Base-by-base conservation (phyloP, 352 stramenopile species). In the Thalassiosira tumida region DNA sequence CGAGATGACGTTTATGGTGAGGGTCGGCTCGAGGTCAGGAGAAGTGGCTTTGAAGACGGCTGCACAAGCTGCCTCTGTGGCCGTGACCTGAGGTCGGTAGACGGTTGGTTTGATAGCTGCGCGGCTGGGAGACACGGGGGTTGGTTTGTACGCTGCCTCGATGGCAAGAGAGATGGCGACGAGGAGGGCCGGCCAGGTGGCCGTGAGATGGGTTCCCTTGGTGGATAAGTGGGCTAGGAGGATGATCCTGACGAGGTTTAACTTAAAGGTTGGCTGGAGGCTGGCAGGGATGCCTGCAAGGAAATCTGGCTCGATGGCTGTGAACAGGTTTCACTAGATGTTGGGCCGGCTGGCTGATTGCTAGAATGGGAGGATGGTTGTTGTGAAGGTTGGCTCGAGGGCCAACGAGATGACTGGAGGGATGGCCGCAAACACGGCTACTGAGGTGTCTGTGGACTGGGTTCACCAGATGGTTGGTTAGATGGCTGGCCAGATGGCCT, bases 181-280 rank as follows among this genome's bases (percentile, higher is more conserved):
- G 47, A 59, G 21, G 31, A 73, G 10, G 64, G 31, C 64, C 29
- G 26, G 64, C 64, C 40, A 73, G 64, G 40, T 37, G 10, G 64
- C 33, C 29, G 64, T 73, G 33, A 43, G 64, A 5, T 73, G 64
- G 64, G 64, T 40, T 41, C 26, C 37, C 59, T 69, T 5, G 31
- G 64, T 29, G 15, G 64, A 26, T 14, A 73, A 26, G 14, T 67
- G 54, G 54, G 54, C 54, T 67, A 26, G 31, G 24, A 67, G 54
- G 54, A 67, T 67, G 10, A 26, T 31, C 31, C 24, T 67, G 24
- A 67, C 31, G 54, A 67, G 54, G n/a, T n/a, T n/a, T n/a, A n/a
- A n/a, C n/a, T n/a, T n/a, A n/a, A n/a, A n/a, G 54, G 54, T 67
- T 67, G 54, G 54, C 24, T 67, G 31, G 54, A 67, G 54, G 54